These are phyloP conservation scores for Hysterangium stoloniferum DNA, from an alignment of 768 basidiomycete species.

Conservation along the genomic window DNA sequence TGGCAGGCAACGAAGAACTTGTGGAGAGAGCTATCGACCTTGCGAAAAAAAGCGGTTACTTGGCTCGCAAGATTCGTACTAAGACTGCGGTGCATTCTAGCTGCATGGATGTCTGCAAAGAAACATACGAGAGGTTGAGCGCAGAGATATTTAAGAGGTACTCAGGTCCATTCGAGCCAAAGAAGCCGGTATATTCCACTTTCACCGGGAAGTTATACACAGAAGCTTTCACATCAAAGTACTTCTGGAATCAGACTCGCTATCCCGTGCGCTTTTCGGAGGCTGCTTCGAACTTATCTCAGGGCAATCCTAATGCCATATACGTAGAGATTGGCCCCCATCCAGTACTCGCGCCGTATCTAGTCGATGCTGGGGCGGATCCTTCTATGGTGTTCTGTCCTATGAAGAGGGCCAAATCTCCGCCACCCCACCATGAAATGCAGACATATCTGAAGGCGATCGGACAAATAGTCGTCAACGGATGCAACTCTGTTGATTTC, in stretches of 20 bases:
- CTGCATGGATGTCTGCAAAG: slow-evolving; percentile 30
- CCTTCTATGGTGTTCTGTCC: slow-evolving; percentile 19
- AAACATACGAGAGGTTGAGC: slow-evolving; percentile 17
- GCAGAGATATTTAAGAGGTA: slow-evolving; percentile 12
- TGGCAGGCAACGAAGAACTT: slow-evolving; percentile 8
- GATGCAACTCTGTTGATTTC: slow-evolving; percentile 27
- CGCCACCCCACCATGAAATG: slow-evolving; percentile 19
- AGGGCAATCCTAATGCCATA: slow-evolving; percentile 17
- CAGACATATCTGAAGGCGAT: slow-evolving; percentile 19
- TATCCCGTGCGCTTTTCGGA: slow-evolving; percentile 30
- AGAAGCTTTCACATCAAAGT: slow-evolving; percentile 25
- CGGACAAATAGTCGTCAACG: slow-evolving; percentile 23
- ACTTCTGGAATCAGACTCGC: slow-evolving; percentile 34
- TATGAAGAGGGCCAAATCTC: slow-evolving; percentile 21
- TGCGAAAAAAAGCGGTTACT: too few relatives aligned
- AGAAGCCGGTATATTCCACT: slow-evolving; percentile 30
- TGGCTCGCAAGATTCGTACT: slow-evolving; percentile 30
- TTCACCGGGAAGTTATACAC: slow-evolving; percentile 21
- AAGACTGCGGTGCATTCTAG: slow-evolving; percentile 31
- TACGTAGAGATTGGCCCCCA: slow-evolving; percentile 35
- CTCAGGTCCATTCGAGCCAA: slow-evolving; percentile 22
- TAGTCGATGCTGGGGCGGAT: slow-evolving; percentile 19
- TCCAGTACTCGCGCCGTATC: slow-evolving; percentile 30
- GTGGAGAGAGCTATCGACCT: slow-evolving; percentile 27
- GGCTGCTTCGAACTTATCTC: slow-evolving; percentile 24